Evolutionary conservation across 768 basidiomycete genomes (phyloP).

Genomic region (Tylopilus cervinicoccineus): DNA sequence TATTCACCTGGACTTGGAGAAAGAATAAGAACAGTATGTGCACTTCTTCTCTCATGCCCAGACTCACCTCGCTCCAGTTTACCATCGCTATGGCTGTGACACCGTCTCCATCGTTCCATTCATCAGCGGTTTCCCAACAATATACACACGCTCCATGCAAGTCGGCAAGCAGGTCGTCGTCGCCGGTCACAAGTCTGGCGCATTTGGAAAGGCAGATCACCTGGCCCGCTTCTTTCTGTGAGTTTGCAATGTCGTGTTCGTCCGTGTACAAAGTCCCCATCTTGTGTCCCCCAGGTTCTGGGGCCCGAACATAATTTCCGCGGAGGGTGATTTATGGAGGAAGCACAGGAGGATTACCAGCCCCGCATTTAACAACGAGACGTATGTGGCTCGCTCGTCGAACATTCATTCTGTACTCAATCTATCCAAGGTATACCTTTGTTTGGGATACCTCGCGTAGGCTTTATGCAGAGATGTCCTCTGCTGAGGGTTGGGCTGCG

Average conservation of each 20-base stretch:
- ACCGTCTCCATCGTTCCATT: slow-evolving; percentile 23
- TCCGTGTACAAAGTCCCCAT: not conserved
- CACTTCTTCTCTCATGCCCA: not conserved
- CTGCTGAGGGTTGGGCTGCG: slow-evolving; percentile 14
- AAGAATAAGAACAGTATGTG: slow-evolving; percentile 14
- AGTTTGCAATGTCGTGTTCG: not conserved
- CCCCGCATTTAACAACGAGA: slow-evolving; percentile 24
- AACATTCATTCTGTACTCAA: not conserved
- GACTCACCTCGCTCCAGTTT: slow-evolving; percentile 13
- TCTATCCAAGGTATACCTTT: slow-evolving; percentile 13
- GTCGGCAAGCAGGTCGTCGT: slow-evolving; percentile 19
- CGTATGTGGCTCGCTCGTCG: slow-evolving; percentile 8
- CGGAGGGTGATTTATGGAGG: slow-evolving; percentile 16
- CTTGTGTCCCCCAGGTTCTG: slow-evolving; percentile 7
- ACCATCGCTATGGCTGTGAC: slow-evolving; percentile 14
- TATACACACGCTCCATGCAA: slow-evolving; percentile 22
- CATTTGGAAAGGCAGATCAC: slow-evolving; percentile 17
- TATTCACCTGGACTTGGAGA: slow-evolving; percentile 25
- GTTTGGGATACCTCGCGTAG: slow-evolving; percentile 19
- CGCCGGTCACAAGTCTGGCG: slow-evolving; percentile 14
- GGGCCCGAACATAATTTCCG: slow-evolving; percentile 17
- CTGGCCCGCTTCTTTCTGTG: slow-evolving; percentile 14
- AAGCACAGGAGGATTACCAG: slow-evolving; percentile 18
- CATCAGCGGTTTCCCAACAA: slow-evolving; percentile 12
- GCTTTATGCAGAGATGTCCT: slow-evolving; percentile 19